Percentiles rank a stretch among this genome's conserved stretches.
These are phyloP conservation scores for Talaromyces sp. DNA, from an alignment of 2,329 filamentous ascomycete genomes.

Conservation along the genomic window DNA sequence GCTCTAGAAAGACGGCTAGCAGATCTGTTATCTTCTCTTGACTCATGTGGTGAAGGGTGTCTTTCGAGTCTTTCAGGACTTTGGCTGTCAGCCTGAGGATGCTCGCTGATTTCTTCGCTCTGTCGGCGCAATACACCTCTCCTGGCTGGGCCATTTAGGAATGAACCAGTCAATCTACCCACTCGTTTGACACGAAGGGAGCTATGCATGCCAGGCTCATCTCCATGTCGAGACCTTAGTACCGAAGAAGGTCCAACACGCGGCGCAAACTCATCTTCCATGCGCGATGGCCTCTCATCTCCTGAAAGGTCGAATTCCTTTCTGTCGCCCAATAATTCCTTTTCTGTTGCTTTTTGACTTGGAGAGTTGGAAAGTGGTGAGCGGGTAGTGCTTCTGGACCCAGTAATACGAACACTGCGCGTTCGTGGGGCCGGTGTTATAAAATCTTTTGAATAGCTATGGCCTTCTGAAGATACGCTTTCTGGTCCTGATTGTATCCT, in stretches of 20 bases:
- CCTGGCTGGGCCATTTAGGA: conserved; percentile 73
- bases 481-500: conserved; percentile 26
- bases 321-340: conserved; percentile 18
- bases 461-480: conserved; percentile 22
- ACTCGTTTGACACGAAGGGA: conserved; percentile 74
- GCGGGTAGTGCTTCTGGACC: conserved; percentile 35
- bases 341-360: neutral
- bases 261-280: conserved; percentile 30
- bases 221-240: conserved; percentile 46
- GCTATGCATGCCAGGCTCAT: conserved; percentile 62
- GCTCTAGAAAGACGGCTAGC: conserved; percentile 18
- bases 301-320: conserved; percentile 28
- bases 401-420: conserved; percentile 38
- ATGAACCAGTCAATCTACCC: conserved; percentile 68
- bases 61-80: conserved; percentile 21
- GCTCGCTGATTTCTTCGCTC: conserved; percentile 60
- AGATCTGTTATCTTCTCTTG: conserved; percentile 23
- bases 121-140: conserved; percentile 59
- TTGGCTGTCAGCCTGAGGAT: conserved; percentile 23
- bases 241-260: conserved; percentile 32
- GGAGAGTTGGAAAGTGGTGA: conserved; percentile 37
- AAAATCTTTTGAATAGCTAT: conserved; percentile 29
- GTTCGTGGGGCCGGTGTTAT: conserved; percentile 43
- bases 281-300: conserved; percentile 25
- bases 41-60: conserved; percentile 24